phyloP scores from a whole-genome alignment of 2,329 filamentous ascomycete genomes.

The Trichoderma afroharzianum region DNA sequence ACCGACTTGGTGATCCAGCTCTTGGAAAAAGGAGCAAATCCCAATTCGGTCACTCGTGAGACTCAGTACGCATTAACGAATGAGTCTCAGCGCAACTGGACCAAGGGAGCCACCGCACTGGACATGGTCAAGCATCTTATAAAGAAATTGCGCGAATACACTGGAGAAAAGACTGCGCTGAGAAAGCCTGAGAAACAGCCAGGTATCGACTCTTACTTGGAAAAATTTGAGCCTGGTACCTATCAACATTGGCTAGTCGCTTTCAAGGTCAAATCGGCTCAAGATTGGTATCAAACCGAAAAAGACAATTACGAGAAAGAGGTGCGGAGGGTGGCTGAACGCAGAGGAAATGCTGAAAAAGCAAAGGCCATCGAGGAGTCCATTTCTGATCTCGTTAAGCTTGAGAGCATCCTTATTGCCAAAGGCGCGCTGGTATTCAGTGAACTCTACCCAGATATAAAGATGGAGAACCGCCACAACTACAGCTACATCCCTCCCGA shows the following conservation, averaged over 20 bases:
- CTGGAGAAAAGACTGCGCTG: slow-evolving; percentile 21
- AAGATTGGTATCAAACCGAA: slow-evolving; percentile 32
- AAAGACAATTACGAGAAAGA: slow-evolving; percentile 29
- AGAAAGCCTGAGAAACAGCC: slow-evolving; percentile 24
- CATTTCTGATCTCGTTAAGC: slow-evolving; percentile 48
- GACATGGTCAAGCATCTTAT: slow-evolving; percentile 58
- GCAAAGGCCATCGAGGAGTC: slow-evolving; percentile 49
- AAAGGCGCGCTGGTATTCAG: slow-evolving; percentile 64
- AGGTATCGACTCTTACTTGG: slow-evolving; percentile 52
- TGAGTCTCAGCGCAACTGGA: slow-evolving; percentile 31
- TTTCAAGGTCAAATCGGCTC: slow-evolving; percentile 32
- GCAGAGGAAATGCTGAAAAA: slow-evolving; percentile 45
- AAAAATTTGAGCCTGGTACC: slow-evolving; percentile 46
- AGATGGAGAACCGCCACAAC: slow-evolving; percentile 22
- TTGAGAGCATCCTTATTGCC: slow-evolving; percentile 52
- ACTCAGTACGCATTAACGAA: slow-evolving; percentile 36
- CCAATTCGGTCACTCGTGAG: slow-evolving; percentile 52
- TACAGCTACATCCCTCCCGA: neutral
- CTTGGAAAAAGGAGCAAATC: slow-evolving; percentile 61
- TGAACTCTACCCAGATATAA: slow-evolving; percentile 58
- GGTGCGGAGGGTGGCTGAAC: slow-evolving; percentile 18
- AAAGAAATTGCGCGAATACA: slow-evolving; percentile 45
- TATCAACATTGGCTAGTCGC: slow-evolving; percentile 58
- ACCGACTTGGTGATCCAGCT: slow-evolving; percentile 53
- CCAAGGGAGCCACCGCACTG: slow-evolving; percentile 49